Conservation (phyloP, 305 asterid genomes). For the Rubia occidens region DNA sequence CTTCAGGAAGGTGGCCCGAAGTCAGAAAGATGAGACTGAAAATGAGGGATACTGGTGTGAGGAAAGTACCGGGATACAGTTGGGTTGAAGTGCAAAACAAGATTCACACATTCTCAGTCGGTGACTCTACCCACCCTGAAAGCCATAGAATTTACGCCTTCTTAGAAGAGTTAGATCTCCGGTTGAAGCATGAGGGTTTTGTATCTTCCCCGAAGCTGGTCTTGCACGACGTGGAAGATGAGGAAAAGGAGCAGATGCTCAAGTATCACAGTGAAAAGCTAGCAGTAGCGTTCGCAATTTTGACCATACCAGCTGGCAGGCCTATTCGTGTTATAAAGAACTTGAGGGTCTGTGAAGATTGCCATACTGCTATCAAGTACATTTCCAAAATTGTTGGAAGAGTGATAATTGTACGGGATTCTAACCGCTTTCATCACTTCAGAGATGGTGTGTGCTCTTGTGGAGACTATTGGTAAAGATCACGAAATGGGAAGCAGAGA, state of each 20-base stretch:
- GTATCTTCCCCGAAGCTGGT: conserved; percentile 67
- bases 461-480: conserved; percentile 73
- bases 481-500: not conserved
- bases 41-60: conserved; percentile 68
- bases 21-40: conserved; percentile 58
- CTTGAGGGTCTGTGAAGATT: conserved; percentile 80
- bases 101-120: conserved; percentile 71
- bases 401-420: conserved; percentile 65
- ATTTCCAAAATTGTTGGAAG: conserved; percentile 69
- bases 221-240: conserved; percentile 88
- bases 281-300: conserved; percentile 77
- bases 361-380: conserved; percentile 70
- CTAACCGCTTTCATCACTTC: conserved; percentile 86
- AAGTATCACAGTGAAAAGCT: conserved; percentile 81
- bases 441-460: conserved; percentile 68
- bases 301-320: conserved; percentile 61
- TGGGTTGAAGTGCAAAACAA: conserved; percentile 75
- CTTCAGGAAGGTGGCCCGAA: conserved; percentile 79
- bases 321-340: conserved; percentile 77
- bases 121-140: conserved; percentile 61
- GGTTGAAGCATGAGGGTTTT: conserved; percentile 63
- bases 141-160: conserved; percentile 44
- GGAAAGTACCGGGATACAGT: conserved; percentile 68
- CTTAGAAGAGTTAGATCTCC: conserved; percentile 59
- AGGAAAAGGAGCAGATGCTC: conserved; percentile 76